These are phyloP conservation scores for Climacium dendroides DNA, from an alignment of 225 moss, liverwort and hornwort genomes.

Conservation along the genomic window DNA sequence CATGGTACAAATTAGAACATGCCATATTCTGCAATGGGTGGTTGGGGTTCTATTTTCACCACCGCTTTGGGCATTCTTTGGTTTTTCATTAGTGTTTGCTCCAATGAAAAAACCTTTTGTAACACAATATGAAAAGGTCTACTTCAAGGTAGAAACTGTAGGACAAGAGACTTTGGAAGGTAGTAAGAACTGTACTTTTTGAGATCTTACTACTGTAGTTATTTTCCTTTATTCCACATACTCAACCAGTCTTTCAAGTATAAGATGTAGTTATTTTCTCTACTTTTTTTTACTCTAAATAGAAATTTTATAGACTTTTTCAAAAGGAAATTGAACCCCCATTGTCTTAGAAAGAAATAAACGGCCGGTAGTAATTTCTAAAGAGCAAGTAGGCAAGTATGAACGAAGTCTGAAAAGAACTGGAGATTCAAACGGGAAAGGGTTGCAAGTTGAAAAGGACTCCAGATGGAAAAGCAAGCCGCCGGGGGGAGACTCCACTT, in stretches of 20 bases:
- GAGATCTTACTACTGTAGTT: too few species aligned
- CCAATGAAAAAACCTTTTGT: background rate
- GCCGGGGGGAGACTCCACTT: background rate
- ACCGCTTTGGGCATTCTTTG: background rate
- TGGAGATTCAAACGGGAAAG: background rate
- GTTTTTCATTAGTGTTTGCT: background rate
- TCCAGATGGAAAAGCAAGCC: background rate
- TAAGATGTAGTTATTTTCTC: too few species aligned
- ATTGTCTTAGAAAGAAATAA: background rate
- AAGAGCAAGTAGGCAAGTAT: background rate
- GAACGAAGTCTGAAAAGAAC: background rate
- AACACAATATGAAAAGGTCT: background rate
- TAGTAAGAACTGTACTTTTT: too few species aligned
- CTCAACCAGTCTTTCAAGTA: too few species aligned
- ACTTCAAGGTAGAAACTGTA: background rate
- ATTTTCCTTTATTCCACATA: too few species aligned
- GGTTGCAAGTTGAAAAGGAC: background rate
- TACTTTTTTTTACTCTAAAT: too few species aligned
- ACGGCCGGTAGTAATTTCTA: background rate
- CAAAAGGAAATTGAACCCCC: background rate
- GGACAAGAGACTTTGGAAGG: background rate
- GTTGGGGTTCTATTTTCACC: background rate
- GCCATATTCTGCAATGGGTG: background rate
- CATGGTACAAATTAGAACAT: background rate
- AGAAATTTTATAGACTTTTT: too few species aligned